Conservation (phyloP, 2,329 filamentous ascomycete genomes). For the Nothophoma quercina region DNA sequence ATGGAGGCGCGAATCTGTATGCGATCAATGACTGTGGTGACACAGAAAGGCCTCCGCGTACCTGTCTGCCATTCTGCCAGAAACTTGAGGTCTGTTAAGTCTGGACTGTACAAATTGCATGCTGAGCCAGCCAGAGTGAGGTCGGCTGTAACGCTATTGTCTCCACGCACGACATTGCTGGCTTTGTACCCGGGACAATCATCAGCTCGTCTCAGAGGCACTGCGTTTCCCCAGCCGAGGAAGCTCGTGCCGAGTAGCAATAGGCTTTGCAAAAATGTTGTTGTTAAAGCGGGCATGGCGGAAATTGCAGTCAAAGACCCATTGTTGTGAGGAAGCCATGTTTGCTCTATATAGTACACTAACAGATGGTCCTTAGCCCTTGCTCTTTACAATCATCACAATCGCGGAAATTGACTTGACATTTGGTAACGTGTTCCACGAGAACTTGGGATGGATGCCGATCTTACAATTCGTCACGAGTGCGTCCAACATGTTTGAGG, state of each 20-base stretch:
- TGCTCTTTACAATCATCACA: constrained; percentile 24
- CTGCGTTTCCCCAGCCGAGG: constrained; percentile 29
- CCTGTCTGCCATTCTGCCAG: constrained; percentile 68
- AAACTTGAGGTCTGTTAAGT: constrained; percentile 63
- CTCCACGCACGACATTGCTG: constrained; percentile 62
- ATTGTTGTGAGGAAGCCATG: constrained; percentile 34
- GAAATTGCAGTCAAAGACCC: constrained; percentile 24
- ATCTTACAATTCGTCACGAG: constrained; percentile 45
- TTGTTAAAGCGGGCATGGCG: constrained; percentile 31
- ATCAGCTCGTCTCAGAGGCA: constrained; percentile 30
- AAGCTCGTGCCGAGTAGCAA: constrained; percentile 34
- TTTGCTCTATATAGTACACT: constrained; percentile 45
- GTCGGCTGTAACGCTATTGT: constrained; percentile 69
- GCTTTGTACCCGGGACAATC: constrained; percentile 73
- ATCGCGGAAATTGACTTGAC: constrained; percentile 11
- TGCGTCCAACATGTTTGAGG: constrained; percentile 27
- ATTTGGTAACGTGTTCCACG: constrained; percentile 22
- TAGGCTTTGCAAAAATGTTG: constrained; percentile 32
- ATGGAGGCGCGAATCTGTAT: constrained; percentile 69
- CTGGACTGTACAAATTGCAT: constrained; percentile 66
- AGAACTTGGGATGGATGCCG: constrained; percentile 20
- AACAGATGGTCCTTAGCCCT: constrained; percentile 35
- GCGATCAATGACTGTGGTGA: constrained; percentile 1
- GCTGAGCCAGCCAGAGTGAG: constrained; percentile 72
- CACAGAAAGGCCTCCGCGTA: constrained; percentile 32